Base-by-base conservation (phyloP, 176 grass and related monocot genomes). In the Luzula sylvatica region DNA sequence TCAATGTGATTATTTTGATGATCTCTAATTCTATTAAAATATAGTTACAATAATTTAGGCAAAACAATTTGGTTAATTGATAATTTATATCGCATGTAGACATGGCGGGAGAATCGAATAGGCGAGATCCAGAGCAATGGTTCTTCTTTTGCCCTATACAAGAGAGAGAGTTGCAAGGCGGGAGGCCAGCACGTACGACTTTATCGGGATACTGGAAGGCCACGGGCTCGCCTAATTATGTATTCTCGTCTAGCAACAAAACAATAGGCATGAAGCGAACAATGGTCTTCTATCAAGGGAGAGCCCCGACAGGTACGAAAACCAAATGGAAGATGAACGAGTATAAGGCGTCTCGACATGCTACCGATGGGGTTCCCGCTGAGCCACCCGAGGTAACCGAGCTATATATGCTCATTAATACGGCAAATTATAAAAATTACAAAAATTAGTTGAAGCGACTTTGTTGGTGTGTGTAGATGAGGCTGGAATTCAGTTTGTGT, bases 271-370 rank as follows among this genome's bases (percentile, higher is more conserved):
- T 69, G 61, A 94, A 78, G 81, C 59, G 70, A 39, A 94, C 87
- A 35, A 86, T 94, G 81, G 87, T 94, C 15, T 94, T 94, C 51
- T 94, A 94, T 66, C 1, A 65, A 25, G 87, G 87, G n/a, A 68
- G 81, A 52, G 70, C 74, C 0, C 81, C 81, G 5, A 61, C 35
- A 0, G 74, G 77, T 20, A 66, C 15, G 45, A 82, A 73, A 69
- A 94, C 81, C 4, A 46, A 17, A 1, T 94, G 87, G 87, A 94
- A 94, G 81, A 86, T 94, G 81, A 94, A 94, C 28, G 77, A 94
- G 70, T 94, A 94, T 50, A 82, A 81, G 70, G 66, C 70, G 7
- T 26, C 52, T 26, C 65, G 40, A 52, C 55, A 49, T 21, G 16
- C 42, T 38, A 26, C 17, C 5, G 9, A 23, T 18, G 6, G 5